Base-by-base conservation (phyloP, 106 monocot genomes). In the Vanilla planifolia region DNA sequence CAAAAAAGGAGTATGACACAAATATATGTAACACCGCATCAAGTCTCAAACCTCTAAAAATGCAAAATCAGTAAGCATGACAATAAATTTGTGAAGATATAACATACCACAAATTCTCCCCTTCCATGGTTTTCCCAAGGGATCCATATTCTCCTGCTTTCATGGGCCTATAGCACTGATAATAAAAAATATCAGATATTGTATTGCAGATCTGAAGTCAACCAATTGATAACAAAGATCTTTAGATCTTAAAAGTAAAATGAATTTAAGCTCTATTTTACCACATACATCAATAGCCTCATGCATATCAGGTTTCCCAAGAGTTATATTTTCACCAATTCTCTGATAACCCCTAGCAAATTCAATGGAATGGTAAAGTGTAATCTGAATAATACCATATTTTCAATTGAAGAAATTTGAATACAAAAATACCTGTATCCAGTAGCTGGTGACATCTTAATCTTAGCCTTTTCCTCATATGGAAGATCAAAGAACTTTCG, bases 221-320 rank as follows among this genome's bases (percentile, higher is more conserved):
- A 26, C 24, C 9, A 50, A 25, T 24, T 50, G 24, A 36, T 8
- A 55, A 34, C 44, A 33, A 29, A 14, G 32, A 34, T 5, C 24
- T 29, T 1, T 25, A 17, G 37, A 27, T 47, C 36, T 7, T 23
- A 33, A 1, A 43, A 39, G 16, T n/a, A n/a, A n/a, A n/a, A n/a
- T n/a, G n/a, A n/a, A n/a, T n/a, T n/a, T n/a, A n/a, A n/a, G n/a
- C n/a, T n/a, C n/a, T n/a, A n/a, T n/a, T n/a, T n/a, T n/a, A n/a
- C n/a, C 44, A 70, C 92, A 73, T 66, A 94, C 95, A 81, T 95
- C 95, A 72, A 95, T 88, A 44, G 95, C 95, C 76, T 95, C 95
- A 70, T 90, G 95, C 75, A 84, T 86, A 64, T 95, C 95, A 51
- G 90, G 90, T 23, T 51, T 81, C n/a, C 86, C 95, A 43, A 78